These are phyloP conservation scores for Verbena officinalis DNA, from an alignment of 257 asterid genomes.

Conservation along the genomic window DNA sequence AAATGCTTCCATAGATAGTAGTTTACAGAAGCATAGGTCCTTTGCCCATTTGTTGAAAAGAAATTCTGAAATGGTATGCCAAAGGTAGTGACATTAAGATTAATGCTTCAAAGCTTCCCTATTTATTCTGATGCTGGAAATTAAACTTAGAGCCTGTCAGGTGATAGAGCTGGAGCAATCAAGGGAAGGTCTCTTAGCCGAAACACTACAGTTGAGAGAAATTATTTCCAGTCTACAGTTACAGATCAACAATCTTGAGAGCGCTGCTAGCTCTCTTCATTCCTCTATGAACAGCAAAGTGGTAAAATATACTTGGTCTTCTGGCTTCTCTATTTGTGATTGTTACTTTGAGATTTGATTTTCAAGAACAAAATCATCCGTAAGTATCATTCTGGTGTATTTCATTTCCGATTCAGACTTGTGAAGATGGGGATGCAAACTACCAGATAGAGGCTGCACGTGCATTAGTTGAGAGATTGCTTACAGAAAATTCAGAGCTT, in stretches of 20 bases:
- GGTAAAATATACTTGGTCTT: constrained; percentile 37
- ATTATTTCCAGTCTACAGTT: constrained; percentile 54
- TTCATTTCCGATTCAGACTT: constrained; percentile 47
- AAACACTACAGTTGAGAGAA: constrained; percentile 51
- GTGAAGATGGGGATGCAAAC: constrained; percentile 48
- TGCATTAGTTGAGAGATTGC: constrained; percentile 52
- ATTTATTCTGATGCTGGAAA: constrained; percentile 49
- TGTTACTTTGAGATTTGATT: constrained; percentile 21
- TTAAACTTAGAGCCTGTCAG: constrained; percentile 66
- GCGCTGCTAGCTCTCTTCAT: constrained; percentile 30
- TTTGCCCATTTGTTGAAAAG: constrained; percentile 1
- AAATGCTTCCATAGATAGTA: constrained; percentile 20
- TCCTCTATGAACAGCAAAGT: constrained; percentile 42
- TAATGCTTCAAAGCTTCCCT: constrained; percentile 26
- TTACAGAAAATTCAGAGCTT: constrained; percentile 58
- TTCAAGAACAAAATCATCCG: neutral
- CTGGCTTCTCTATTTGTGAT: constrained; percentile 7
- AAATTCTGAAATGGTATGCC: constrained; percentile 16
- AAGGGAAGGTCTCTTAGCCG: constrained; percentile 52
- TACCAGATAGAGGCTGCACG: constrained; percentile 48
- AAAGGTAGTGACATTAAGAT: neutral
- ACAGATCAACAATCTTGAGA: constrained; percentile 54
- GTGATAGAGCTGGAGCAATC: constrained; percentile 69
- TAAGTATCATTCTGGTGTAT: constrained; percentile 11
- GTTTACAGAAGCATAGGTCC: constrained; percentile 12